These are phyloP conservation scores for Melastoma malabathricum DNA, from an alignment of 345 rosid genomes.

Conservation along the genomic window DNA sequence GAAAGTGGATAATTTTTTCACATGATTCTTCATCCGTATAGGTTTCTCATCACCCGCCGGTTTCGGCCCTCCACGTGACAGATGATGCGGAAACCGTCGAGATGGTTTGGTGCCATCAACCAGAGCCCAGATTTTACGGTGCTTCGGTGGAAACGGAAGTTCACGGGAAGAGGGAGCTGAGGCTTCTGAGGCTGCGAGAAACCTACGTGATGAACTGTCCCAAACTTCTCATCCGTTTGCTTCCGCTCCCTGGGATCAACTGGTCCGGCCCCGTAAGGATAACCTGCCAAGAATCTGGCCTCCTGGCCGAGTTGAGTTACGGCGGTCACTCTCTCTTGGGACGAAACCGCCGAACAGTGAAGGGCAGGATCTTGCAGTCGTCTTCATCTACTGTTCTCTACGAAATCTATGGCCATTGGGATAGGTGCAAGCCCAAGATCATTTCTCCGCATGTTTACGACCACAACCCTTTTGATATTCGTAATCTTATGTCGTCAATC, in stretches of 20 bases:
- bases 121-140: constrained; percentile 59
- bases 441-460: neutral
- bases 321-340: constrained; percentile 27
- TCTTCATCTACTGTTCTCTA: constrained; percentile 28
- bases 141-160: constrained; percentile 55
- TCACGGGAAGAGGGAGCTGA: constrained; percentile 46
- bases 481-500: neutral
- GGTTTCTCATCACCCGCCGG: constrained; percentile 89
- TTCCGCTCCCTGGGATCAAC: constrained; percentile 44
- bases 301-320: constrained; percentile 46
- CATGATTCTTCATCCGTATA: constrained; percentile 12
- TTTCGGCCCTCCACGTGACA: constrained; percentile 71
- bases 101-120: constrained; percentile 51
- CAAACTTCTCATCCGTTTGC: constrained; percentile 36
- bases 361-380: constrained; percentile 49
- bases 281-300: constrained; percentile 45
- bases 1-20: neutral
- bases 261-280: constrained; percentile 58
- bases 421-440: constrained; percentile 34
- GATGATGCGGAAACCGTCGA: constrained; percentile 49
- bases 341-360: constrained; percentile 30
- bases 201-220: constrained; percentile 78
- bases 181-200: constrained; percentile 39
- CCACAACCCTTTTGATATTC: neutral
- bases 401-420: constrained; percentile 65